A percentile compares a stretch with the other conserved stretches of the same genome.
phyloP scores from a whole-genome alignment of 2,329 filamentous ascomycete genomes.

The Didymella sp. region DNA sequence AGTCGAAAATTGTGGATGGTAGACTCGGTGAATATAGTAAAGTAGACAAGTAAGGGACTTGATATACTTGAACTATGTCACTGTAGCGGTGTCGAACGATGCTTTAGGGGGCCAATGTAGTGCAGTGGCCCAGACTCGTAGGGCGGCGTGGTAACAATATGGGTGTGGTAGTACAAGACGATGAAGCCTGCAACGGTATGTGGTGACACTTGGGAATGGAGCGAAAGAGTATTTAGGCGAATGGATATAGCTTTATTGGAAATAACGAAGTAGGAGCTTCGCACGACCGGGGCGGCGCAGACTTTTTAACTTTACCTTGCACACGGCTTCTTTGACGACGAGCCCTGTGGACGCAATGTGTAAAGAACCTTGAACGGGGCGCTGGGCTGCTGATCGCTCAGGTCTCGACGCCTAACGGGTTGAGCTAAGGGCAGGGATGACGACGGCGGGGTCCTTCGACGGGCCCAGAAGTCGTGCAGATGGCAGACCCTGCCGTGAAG shows the following conservation, averaged over 20 bases:
- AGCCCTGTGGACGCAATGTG: slow-evolving; percentile 32
- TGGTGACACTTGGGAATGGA: slow-evolving; percentile 11
- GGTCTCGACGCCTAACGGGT: slow-evolving; percentile 35
- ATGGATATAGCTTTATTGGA: slow-evolving; percentile 18
- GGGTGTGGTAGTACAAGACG: slow-evolving; percentile 13
- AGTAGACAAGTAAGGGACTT: slow-evolving; percentile 16
- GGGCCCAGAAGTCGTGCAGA: slow-evolving; percentile 26
- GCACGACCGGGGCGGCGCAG: slow-evolving; percentile 25
- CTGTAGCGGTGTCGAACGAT: slow-evolving; percentile 13
- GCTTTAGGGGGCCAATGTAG: slow-evolving; percentile 6
- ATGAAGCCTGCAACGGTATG: slow-evolving; percentile 18
- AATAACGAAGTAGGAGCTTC: slow-evolving; percentile 1
- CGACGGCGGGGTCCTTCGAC: slow-evolving; percentile 17
- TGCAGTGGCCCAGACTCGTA: slow-evolving; percentile 18
- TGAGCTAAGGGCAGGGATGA: slow-evolving; percentile 33
- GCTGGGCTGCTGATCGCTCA: slow-evolving; percentile 30
- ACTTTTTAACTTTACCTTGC: slow-evolving; percentile 29
- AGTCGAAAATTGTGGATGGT: background rate
- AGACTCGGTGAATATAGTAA: slow-evolving; percentile 8
- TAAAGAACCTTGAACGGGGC: slow-evolving; percentile 25
- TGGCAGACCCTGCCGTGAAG: slow-evolving; percentile 16
- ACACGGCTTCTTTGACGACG: slow-evolving; percentile 21
- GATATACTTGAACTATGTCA: slow-evolving; percentile 14
- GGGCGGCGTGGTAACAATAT: slow-evolving; percentile 12
- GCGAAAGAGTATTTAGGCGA: slow-evolving; percentile 9